Evolutionary conservation across 2,329 filamentous ascomycete species (phyloP).

Genomic region (Bipolaris oryzae): DNA sequence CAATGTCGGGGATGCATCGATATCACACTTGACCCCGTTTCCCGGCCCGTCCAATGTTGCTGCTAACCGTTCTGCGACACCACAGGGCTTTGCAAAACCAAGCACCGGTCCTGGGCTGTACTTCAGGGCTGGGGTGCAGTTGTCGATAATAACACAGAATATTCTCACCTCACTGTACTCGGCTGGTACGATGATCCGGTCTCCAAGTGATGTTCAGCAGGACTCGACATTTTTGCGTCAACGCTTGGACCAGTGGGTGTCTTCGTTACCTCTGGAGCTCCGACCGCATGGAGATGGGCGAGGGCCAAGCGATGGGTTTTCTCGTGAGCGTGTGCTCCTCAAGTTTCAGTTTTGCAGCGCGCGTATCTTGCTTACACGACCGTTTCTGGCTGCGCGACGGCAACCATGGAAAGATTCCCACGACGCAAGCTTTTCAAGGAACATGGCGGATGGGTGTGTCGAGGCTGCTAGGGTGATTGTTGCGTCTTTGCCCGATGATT

Average conservation of each 20-base stretch:
- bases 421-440: conserved; percentile 36
- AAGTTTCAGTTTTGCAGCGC: conserved; percentile 46
- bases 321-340: conserved; percentile 40
- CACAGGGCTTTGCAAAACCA: conserved; percentile 1
- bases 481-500: conserved; percentile 45
- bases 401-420: conserved; percentile 18
- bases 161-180: conserved; percentile 48
- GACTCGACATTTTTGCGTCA: conserved; percentile 40
- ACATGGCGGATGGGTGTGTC: conserved; percentile 45
- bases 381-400: conserved; percentile 43
- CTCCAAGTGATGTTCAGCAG: conserved; percentile 43
- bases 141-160: conserved; percentile 44
- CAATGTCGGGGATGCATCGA: conserved; percentile 12
- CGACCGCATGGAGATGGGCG: conserved; percentile 29
- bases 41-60: conserved; percentile 6
- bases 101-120: conserved; percentile 32
- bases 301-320: conserved; percentile 5
- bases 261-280: conserved; percentile 37
- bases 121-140: conserved; percentile 34
- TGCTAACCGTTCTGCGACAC: conserved; percentile 8
- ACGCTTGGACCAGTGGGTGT: conserved; percentile 45
- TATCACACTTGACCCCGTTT: conserved; percentile 1
- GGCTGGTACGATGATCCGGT: conserved; percentile 37
- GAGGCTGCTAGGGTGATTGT: conserved; percentile 45
- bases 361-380: conserved; percentile 51